Base-by-base conservation (phyloP, 208 protist species). In the Leishmania tropica region DNA sequence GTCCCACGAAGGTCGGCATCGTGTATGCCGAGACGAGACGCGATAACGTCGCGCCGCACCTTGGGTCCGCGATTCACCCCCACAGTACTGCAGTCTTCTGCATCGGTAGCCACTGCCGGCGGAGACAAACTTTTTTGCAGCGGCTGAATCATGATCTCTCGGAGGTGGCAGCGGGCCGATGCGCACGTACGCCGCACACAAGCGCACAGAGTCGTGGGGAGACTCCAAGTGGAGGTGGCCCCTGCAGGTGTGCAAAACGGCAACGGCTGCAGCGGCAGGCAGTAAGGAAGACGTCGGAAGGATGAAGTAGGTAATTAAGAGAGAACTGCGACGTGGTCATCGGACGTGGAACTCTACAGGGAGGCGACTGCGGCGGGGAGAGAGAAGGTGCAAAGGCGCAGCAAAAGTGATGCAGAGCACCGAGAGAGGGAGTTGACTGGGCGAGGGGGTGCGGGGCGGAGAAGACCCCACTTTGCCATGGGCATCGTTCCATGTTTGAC, bases 31-130 rank as follows among this genome's bases (percentile, higher is more conserved):
- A 88, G 72, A 53, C 87, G 87, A 15, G 87, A 89, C 13, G 87
- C 80, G 42, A 94, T 79, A 45, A 92, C 83, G 21, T 94, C 87
- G 2, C 88, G 54, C 74, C 75, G 78, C 60, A 86, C 74, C 68
- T 83, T 82, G 75, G 83, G 83, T 54, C 88, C 65, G 1, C 85
- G 89, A 21, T 85, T 84, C 2, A 73, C 58, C 19, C 81, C 31
- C 45, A 53, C 48, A 7, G 0, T 5, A 35, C 31, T 48, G 24
- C 75, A 21, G 56, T n/a, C 75, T 19, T 62, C 37, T 51, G 35
- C 2, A 15, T 13, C 40, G 19, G 75, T 62, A 15, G 56, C 62
- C 62, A 47, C 62, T 15, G 28, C 76, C 7, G 45, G 37, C 42
- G 54, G 76, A 28, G 37, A 35, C 28, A 40, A 78, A 13, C 31